Conservation (phyloP, 2,329 filamentous ascomycete species). For the Aspergillus aculeatinus region DNA sequence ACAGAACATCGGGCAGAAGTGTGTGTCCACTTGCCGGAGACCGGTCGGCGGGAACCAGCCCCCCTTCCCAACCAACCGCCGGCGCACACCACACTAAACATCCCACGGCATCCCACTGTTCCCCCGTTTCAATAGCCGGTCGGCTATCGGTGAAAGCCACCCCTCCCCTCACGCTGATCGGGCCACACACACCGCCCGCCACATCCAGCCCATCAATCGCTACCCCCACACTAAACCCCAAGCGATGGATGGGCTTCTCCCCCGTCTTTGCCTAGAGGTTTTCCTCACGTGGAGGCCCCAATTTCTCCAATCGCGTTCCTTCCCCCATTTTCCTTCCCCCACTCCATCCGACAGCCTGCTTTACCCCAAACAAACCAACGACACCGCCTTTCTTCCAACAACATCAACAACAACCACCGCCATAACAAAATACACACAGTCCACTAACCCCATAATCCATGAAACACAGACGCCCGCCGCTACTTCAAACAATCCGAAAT, state of each 20-base stretch:
- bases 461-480: slow-evolving; percentile 72
- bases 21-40: neutral
- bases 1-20: neutral
- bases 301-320: slow-evolving; percentile 17
- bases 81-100: neutral
- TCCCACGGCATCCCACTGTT: slow-evolving; percentile 20
- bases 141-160: slow-evolving; percentile 33
- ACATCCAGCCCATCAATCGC: slow-evolving; percentile 13
- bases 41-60: neutral
- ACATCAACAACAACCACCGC: too few species aligned
- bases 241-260: slow-evolving; percentile 7
- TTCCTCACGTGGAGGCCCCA: slow-evolving; percentile 25
- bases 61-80: too few species aligned
- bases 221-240: slow-evolving; percentile 34
- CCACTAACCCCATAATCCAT: neutral
- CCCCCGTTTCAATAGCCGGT: slow-evolving; percentile 30
- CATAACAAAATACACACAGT: too few species aligned
- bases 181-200: slow-evolving; percentile 11
- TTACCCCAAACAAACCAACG: neutral
- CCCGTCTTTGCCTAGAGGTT: neutral
- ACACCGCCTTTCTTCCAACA: too few species aligned
- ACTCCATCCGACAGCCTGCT: slow-evolving; percentile 8
- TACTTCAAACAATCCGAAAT: slow-evolving; percentile 99
- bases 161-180: slow-evolving; percentile 27
- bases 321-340: slow-evolving; percentile 5